These are phyloP conservation scores for Ceratocystis albifundus DNA, from an alignment of 2,329 filamentous ascomycete genomes.

Conservation along the genomic window DNA sequence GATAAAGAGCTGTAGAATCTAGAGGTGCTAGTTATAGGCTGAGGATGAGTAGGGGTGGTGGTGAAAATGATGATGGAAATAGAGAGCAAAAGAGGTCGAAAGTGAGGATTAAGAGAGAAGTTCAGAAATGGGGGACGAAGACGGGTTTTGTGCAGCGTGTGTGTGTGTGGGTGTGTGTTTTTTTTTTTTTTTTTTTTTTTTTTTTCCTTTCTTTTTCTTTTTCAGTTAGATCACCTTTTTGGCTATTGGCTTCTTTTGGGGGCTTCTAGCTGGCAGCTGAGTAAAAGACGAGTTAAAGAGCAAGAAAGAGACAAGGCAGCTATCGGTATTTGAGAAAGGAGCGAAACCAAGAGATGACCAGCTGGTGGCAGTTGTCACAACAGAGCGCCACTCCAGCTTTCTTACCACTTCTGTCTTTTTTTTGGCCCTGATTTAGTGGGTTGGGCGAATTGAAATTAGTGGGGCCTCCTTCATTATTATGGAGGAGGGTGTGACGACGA, in stretches of 20 bases:
- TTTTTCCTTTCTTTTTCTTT: too few relatives aligned
- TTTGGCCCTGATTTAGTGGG: neutral
- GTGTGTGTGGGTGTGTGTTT: too few relatives aligned
- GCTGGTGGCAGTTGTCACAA: neutral
- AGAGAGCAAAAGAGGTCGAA: neutral
- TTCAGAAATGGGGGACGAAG: neutral
- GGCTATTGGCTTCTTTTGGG: slow-evolving; percentile 4
- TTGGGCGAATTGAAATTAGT: neutral
- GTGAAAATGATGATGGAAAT: neutral
- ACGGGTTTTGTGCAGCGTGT: slow-evolving; percentile 3
- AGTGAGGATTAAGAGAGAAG: slow-evolving; percentile 8
- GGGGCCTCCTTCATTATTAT: neutral
- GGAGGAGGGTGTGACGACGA: neutral
- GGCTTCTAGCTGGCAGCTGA: neutral
- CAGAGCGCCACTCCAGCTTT: neutral
- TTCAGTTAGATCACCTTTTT: slow-evolving; percentile 10
- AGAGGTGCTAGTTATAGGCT: neutral
- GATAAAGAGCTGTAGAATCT: neutral
- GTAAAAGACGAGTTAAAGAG: slow-evolving; percentile 17
- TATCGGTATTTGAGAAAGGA: slow-evolving; percentile 11
- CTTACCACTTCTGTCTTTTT: neutral
- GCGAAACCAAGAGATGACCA: neutral
- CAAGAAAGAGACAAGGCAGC: slow-evolving; percentile 17
- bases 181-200: too few relatives aligned
- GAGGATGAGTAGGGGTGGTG: neutral